Conservation (phyloP, 768 basidiomycete genomes). For the Leucocoprinus birnbaumii region DNA sequence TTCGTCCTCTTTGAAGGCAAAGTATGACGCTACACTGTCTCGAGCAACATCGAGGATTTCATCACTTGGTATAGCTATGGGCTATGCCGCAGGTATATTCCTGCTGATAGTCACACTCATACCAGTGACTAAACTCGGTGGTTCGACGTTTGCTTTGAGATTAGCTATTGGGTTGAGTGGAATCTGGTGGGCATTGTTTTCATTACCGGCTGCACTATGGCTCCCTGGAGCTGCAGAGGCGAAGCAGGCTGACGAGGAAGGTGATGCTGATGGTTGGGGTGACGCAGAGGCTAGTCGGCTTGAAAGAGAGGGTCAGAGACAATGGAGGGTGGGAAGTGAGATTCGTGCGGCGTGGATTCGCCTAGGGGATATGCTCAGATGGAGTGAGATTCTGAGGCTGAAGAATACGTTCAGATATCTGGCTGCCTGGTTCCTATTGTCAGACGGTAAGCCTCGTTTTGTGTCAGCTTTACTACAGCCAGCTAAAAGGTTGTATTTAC, state of each 20-base stretch:
- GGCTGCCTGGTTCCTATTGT: constrained; percentile 91
- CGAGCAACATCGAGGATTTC: constrained; percentile 82
- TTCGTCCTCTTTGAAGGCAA: constrained; percentile 19
- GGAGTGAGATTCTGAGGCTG: constrained; percentile 69
- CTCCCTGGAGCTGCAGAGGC: constrained; percentile 44
- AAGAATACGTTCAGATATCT: constrained; percentile 88
- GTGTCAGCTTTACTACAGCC: neutral
- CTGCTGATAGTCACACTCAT: constrained; percentile 72
- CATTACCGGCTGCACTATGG: constrained; percentile 75
- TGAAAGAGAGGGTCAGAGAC: constrained; percentile 17
- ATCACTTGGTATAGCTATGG: constrained; percentile 80
- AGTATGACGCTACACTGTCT: constrained; percentile 61
- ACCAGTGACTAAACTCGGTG: constrained; percentile 70
- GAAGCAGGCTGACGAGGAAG: constrained; percentile 13
- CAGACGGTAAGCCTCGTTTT: constrained; percentile 60
- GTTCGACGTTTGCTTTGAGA: constrained; percentile 75
- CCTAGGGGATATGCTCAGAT: constrained; percentile 71
- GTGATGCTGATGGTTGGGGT: constrained; percentile 13
- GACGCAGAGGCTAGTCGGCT: constrained; percentile 14
- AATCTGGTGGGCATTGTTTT: constrained; percentile 84
- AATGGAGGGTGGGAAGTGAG: constrained; percentile 49
- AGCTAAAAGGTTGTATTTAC: neutral
- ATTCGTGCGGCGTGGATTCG: constrained; percentile 72
- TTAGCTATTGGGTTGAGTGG: constrained; percentile 86
- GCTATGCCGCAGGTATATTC: constrained; percentile 81